Percentiles rank a stretch among this genome's conserved stretches.
Evolutionary conservation across 371 early-diverging fungal species (phyloP).

Genomic region (Rhizopus sp.): DNA sequence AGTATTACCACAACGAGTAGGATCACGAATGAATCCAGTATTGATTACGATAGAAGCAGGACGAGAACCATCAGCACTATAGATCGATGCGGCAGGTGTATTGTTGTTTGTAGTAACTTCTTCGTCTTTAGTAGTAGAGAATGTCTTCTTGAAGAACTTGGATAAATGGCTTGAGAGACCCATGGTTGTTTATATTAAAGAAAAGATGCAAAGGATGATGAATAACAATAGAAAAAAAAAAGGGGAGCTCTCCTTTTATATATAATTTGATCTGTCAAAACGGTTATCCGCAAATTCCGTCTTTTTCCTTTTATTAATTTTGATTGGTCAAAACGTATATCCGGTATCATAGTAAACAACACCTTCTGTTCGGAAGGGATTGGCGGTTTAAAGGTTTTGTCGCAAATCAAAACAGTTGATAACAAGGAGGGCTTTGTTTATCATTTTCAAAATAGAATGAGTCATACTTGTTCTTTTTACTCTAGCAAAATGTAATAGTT

Average conservation of each 20-base stretch:
- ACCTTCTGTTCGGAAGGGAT: background rate
- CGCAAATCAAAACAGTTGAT: too few species aligned
- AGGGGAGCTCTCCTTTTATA: background rate
- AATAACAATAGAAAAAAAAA: background rate
- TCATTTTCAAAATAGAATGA: too few species aligned
- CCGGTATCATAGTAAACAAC: background rate
- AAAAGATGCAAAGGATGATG: background rate
- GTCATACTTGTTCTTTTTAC: too few species aligned
- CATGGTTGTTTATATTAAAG: conserved; percentile 7
- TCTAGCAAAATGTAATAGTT: too few species aligned
- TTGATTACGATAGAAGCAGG: conserved; percentile 4
- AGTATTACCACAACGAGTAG: conserved; percentile 38
- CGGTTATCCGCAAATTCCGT: conserved; percentile 7
- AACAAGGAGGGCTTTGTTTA: too few species aligned
- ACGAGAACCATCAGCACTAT: conserved; percentile 13
- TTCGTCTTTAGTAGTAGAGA: conserved; percentile 15
- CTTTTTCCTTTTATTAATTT: background rate
- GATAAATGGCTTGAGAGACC: conserved; percentile 16
- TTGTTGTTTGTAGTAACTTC: conserved; percentile 4
- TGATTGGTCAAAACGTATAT: conserved; percentile 1
- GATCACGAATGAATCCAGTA: conserved; percentile 36
- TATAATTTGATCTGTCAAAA: background rate
- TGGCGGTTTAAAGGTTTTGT: background rate
- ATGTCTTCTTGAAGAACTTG: conserved; percentile 24
- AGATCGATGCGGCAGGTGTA: conserved; percentile 10